Base-by-base conservation (phyloP, 257 asterid genomes). In the Marsdenia floribunda region DNA sequence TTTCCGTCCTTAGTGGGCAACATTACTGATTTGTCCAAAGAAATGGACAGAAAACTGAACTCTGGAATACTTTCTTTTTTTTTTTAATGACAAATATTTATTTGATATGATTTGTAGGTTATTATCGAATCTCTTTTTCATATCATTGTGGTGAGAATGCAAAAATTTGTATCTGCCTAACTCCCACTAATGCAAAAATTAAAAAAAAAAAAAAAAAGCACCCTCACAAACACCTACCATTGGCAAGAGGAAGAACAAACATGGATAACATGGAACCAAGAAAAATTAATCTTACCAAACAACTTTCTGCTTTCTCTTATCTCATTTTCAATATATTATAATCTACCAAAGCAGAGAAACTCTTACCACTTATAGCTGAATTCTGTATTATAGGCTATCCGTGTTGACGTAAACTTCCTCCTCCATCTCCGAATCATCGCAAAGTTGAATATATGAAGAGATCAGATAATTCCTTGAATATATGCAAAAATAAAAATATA, bases 111-210 rank as follows among this genome's bases (percentile, higher is more conserved):
- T 26, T 66, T 35, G 15, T 73, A 14, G 12, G 26, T 50, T 24
- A 60, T 42, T 44, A 64, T 70, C 46, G 18, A 72, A 55, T 46
- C 40, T 64, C 69, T 60, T 66, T 49, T 46, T 44, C 60, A 74
- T 6, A 46, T 44, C 52, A 63, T 29, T 74, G 59, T 16, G 50
- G 57, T 69, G 76, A 49, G 68, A 75, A 53, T 29, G 72, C 69
- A 79, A 71, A 65, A 74, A 73, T 61, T 44, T 52, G 77, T 13
- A 12, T 53, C 81, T 40, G 76, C 81, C 81, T 67, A 77, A 65
- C 77, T 55, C 81, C 81, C 77, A 77, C 77, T 72, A 77, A 66
- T 50, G 54, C 57, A 5, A 4, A 50, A 49, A 33, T 60, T 18
- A 3, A 61, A 18, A 18, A 26, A 22, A 16, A 38, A 38, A 18